phyloP scores from a whole-genome alignment of 2,329 filamentous ascomycete species.

The Neonectria faginata region DNA sequence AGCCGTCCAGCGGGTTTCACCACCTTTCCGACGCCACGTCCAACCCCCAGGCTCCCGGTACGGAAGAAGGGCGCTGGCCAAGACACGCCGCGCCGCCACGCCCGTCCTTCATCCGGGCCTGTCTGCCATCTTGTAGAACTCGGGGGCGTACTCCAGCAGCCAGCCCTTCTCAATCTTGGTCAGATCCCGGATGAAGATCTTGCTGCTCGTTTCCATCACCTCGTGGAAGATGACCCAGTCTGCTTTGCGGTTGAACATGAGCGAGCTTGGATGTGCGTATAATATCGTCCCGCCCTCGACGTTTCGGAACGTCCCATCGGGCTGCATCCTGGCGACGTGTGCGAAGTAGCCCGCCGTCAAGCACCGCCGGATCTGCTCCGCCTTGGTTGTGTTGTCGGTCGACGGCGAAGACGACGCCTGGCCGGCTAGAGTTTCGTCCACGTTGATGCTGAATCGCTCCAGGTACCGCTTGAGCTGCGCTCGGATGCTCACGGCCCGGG shows the following conservation, averaged over 20 bases:
- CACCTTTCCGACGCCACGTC: conserved; percentile 24
- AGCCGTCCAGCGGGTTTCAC: conserved; percentile 39
- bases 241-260: conserved; percentile 96
- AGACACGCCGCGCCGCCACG: conserved; percentile 7
- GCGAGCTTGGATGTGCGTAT: conserved; percentile 88
- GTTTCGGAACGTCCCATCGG: conserved; percentile 89
- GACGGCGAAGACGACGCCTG: conserved; percentile 40
- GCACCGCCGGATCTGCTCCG: conserved; percentile 84
- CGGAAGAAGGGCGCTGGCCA: conserved; percentile 10
- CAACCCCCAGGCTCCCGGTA: conserved; percentile 18
- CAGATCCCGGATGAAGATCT: conserved; percentile 90
- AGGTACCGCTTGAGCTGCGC: conserved; percentile 88
- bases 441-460: conserved; percentile 81
- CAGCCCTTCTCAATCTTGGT: conserved; percentile 96
- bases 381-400: conserved; percentile 54
- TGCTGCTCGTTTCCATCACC: conserved; percentile 87
- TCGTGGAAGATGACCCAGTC: conserved; percentile 98
- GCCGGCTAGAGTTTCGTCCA: conserved; percentile 70
- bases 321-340: conserved; percentile 92
- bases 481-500: conserved; percentile 84
- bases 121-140: conserved; percentile 76
- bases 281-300: conserved; percentile 83
- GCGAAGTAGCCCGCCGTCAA: conserved; percentile 92
- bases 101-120: conserved; percentile 38
- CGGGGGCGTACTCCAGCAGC: conserved; percentile 88